These are phyloP conservation scores for Apiospora marii DNA, from an alignment of 2,329 filamentous ascomycete genomes.

Conservation along the genomic window DNA sequence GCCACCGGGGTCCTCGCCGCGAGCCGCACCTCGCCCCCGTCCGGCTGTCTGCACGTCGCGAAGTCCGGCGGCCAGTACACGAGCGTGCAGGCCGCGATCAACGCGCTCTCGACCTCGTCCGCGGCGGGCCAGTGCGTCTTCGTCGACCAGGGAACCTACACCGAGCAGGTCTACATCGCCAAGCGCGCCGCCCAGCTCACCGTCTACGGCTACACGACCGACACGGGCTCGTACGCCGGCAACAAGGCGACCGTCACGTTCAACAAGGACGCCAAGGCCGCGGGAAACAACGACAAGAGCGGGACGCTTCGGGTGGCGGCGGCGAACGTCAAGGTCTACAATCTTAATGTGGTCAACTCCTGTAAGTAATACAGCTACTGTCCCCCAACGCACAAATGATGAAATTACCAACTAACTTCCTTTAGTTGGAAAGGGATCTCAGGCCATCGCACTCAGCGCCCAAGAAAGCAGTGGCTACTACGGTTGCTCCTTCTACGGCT, in stretches of 20 bases:
- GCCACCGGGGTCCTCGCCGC: constrained; percentile 37
- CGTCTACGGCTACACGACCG: constrained; percentile 66
- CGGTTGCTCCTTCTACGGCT: constrained; percentile 54
- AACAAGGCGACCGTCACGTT: constrained; percentile 66
- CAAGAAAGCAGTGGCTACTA: constrained; percentile 56
- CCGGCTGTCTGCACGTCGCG: constrained; percentile 58
- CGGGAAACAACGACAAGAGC: constrained; percentile 60
- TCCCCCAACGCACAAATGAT: too few species aligned
- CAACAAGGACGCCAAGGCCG: constrained; percentile 53
- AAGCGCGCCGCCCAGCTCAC: constrained; percentile 56
- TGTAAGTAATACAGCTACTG: constrained; percentile 34
- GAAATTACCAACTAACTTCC: too few species aligned
- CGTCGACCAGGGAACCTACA: constrained; percentile 67
- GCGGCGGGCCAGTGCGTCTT: constrained; percentile 66
- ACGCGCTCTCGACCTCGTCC: constrained; percentile 61
- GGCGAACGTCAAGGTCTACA: constrained; percentile 66
- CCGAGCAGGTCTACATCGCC: constrained; percentile 65
- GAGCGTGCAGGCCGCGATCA: constrained; percentile 62
- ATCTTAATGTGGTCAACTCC: constrained; percentile 61
- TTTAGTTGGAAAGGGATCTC: constrained; percentile 51
- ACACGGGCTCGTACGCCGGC: constrained; percentile 57
- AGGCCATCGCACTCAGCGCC: constrained; percentile 56
- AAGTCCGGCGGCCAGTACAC: constrained; percentile 47
- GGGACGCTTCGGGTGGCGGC: constrained; percentile 55
- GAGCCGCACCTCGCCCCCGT: constrained; percentile 49